Conservation (phyloP, 106 monocot genomes). For the Phalaenopsis equestris region DNA sequence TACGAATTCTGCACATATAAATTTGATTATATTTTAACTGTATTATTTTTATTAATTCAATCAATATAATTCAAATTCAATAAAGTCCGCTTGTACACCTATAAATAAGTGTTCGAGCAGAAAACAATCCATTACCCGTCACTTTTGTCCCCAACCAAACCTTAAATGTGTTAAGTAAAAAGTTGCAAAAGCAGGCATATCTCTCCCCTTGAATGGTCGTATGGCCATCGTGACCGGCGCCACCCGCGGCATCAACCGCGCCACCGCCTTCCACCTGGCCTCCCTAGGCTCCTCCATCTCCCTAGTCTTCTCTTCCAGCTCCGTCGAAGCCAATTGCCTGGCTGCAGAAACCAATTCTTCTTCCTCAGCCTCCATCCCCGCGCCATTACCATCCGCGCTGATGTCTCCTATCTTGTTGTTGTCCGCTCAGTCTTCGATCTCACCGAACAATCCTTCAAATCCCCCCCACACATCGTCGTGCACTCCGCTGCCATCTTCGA, state of each 20-base stretch:
- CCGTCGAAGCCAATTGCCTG: constrained; percentile 36
- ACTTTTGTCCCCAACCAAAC: too few relatives aligned
- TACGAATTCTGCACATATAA: too few relatives aligned
- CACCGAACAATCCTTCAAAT: constrained; percentile 38
- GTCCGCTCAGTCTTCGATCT: constrained; percentile 54
- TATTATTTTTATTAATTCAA: too few relatives aligned
- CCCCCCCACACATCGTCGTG: constrained; percentile 36
- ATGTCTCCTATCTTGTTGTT: constrained; percentile 34
- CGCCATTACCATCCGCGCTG: constrained; percentile 38
- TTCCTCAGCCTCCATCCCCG: constrained; percentile 6
- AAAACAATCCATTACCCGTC: neutral
- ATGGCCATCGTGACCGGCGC: constrained; percentile 65
- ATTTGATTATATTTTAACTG: too few relatives aligned
- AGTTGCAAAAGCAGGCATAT: neutral
- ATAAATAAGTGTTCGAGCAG: too few relatives aligned
- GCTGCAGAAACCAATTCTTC: constrained; percentile 28
- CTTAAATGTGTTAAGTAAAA: too few relatives aligned
- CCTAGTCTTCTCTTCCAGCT: constrained; percentile 39
- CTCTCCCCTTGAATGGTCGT: constrained; percentile 39
- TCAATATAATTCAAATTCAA: too few relatives aligned
- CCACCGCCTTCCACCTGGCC: constrained; percentile 39
- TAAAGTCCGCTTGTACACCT: too few relatives aligned
- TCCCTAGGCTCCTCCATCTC: constrained; percentile 53
- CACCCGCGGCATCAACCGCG: constrained; percentile 54
- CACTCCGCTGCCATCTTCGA: constrained; percentile 47